phyloP scores from a whole-genome alignment of 441 rosid species.

The Mallotus repandus region DNA sequence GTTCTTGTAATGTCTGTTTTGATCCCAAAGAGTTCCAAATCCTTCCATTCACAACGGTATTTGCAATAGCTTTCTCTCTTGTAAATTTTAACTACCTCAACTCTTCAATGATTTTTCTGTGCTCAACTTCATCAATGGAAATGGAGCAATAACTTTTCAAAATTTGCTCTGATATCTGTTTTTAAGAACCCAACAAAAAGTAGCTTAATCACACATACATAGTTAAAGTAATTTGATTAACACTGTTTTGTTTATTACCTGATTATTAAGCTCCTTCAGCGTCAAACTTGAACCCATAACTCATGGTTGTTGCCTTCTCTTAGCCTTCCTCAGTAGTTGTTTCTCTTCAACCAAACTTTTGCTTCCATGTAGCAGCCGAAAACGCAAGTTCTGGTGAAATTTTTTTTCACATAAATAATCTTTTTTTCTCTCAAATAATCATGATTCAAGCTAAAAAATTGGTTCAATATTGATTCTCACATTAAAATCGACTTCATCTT shows the following conservation, averaged over 20 bases:
- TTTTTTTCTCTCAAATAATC: too few species aligned
- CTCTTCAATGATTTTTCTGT: not conserved
- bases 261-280: too few species aligned
- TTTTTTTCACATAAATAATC: not conserved
- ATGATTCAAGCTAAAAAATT: too few species aligned
- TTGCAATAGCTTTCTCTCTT: not conserved
- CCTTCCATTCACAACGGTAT: not conserved
- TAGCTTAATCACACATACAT: not conserved
- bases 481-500: conserved; percentile 1
- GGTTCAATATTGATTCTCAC: not conserved
- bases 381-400: not conserved
- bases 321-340: not conserved
- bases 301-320: not conserved
- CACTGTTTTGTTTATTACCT: too few species aligned
- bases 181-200: not conserved
- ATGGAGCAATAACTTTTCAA: not conserved
- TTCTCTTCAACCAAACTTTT: not conserved
- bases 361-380: not conserved
- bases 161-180: not conserved
- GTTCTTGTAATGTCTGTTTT: not conserved
- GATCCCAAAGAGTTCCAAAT: conserved; percentile 2
- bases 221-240: not conserved
- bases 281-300: not conserved
- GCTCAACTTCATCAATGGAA: not conserved
- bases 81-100: not conserved